These are phyloP conservation scores for Monosporozyma unispora DNA, from an alignment of 805 yeast genomes.

Conservation along the genomic window DNA sequence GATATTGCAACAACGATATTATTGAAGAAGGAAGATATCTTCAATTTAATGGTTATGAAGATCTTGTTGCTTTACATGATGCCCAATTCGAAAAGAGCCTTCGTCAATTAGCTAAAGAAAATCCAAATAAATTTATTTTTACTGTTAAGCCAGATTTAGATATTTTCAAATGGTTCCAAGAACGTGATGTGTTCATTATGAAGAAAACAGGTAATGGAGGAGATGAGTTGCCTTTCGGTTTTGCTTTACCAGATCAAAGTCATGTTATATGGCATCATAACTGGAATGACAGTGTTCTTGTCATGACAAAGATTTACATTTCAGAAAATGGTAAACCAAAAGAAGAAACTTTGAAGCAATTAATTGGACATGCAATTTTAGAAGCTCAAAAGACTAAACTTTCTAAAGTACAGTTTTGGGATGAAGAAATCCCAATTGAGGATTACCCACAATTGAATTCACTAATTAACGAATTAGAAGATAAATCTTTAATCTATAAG, in stretches of 20 bases:
- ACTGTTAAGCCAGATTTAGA: conserved; percentile 32
- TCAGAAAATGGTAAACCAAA: conserved; percentile 6
- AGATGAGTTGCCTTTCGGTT: conserved; percentile 25
- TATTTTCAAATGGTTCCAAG: conserved; percentile 37
- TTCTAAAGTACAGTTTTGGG: conserved; percentile 33
- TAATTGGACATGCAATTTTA: conserved; percentile 28
- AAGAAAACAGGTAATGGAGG: conserved; percentile 11
- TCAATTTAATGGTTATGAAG: conserved; percentile 27
- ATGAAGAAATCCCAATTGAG: conserved; percentile 28
- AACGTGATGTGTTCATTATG: conserved; percentile 31
- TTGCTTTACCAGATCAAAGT: conserved; percentile 15
- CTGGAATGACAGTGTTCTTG: conserved; percentile 29
- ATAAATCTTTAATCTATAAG: conserved; percentile 14
- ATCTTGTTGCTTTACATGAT: conserved; percentile 25
- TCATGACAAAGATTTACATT: conserved; percentile 23
- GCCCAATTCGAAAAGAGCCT: conserved; percentile 15
- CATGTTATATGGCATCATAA: conserved; percentile 41
- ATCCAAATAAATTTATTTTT: conserved; percentile 22
- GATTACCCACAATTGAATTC: conserved; percentile 16
- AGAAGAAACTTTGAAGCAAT: conserved; percentile 18
- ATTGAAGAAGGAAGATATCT: conserved; percentile 16
- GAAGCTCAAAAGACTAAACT: conserved; percentile 29
- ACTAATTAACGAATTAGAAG: conserved; percentile 17
- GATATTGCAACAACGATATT: conserved; percentile 10
- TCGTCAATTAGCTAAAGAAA: conserved; percentile 13